Conservation (phyloP, 2,329 filamentous ascomycete genomes). For the Penicillium sumatraense region DNA sequence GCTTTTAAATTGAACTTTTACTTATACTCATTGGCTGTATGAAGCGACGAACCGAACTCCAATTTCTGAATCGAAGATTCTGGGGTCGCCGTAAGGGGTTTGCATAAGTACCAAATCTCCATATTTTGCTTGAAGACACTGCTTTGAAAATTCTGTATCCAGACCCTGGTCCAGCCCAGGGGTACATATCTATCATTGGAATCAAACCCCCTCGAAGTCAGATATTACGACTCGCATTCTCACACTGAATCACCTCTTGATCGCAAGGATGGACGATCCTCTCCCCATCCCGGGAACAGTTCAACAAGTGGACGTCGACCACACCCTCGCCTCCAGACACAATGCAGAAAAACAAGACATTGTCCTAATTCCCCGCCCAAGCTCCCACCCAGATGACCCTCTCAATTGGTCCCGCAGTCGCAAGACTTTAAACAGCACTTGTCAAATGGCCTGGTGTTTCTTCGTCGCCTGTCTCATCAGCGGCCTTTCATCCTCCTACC, state of each 20-base stretch:
- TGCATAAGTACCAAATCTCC: too few relatives aligned
- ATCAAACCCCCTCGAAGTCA: background rate
- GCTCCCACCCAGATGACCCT: slow-evolving; percentile 19
- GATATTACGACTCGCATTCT: too few relatives aligned
- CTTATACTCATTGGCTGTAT: too few relatives aligned
- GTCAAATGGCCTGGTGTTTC: slow-evolving; percentile 15
- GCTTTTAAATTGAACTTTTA: too few relatives aligned
- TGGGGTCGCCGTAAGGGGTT: too few relatives aligned
- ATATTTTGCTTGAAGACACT: too few relatives aligned
- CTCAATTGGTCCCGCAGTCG: slow-evolving; percentile 20
- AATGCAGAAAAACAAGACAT: slow-evolving; percentile 9
- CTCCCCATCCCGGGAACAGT: slow-evolving; percentile 15
- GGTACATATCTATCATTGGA: background rate
- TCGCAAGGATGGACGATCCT: slow-evolving; percentile 1
- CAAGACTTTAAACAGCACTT: slow-evolving; percentile 8
- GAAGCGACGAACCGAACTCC: too few relatives aligned
- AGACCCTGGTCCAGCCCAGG: too few relatives aligned
- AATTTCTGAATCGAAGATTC: too few relatives aligned
- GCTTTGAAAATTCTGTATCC: too few relatives aligned
- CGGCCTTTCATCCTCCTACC: slow-evolving; percentile 8
- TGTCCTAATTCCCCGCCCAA: slow-evolving; percentile 19
- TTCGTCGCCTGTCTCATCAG: slow-evolving; percentile 11
- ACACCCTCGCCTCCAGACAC: background rate
- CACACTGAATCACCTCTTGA: background rate
- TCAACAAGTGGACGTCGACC: slow-evolving; percentile 12